phyloP scores from a whole-genome alignment of 192 early-diverging fungal species.

The Coemansia sp. region DNA sequence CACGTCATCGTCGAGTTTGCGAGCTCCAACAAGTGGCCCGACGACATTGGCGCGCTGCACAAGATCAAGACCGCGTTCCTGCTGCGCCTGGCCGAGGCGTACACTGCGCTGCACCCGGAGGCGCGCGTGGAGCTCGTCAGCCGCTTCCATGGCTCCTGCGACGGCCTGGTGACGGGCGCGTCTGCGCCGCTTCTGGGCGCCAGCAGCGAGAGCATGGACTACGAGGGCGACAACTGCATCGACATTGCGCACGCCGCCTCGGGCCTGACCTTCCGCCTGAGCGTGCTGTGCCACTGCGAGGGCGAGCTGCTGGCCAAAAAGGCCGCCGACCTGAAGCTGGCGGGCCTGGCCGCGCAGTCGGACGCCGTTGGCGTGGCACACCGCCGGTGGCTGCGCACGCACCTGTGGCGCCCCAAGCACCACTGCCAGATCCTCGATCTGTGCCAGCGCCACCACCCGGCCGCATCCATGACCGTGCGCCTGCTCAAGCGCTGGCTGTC shows the following conservation, averaged over 20 bases:
- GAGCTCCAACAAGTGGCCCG: constrained; percentile 83
- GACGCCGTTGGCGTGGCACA: constrained; percentile 48
- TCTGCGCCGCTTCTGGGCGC: constrained; percentile 3
- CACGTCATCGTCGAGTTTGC: constrained; percentile 88
- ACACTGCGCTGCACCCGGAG: constrained; percentile 48
- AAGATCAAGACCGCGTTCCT: constrained; percentile 90
- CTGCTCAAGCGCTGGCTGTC: constrained; percentile 91
- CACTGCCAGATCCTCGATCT: constrained; percentile 69
- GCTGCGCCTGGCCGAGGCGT: constrained; percentile 69
- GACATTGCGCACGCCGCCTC: constrained; percentile 67
- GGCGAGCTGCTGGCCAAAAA: constrained; percentile 60
- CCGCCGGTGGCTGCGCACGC: constrained; percentile 31
- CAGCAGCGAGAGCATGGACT: constrained; percentile 25
- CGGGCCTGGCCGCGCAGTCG: constrained; percentile 53
- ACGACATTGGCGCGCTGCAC: constrained; percentile 84
- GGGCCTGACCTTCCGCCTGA: constrained; percentile 84
- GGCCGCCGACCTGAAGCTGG: constrained; percentile 36
- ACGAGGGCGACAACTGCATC: constrained; percentile 57
- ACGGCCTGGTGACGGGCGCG: constrained; percentile 53
- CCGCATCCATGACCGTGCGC: constrained; percentile 79
- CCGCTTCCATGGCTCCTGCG: constrained; percentile 58
- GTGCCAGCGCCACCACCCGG: constrained; percentile 70
- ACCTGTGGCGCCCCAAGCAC: constrained; percentile 35
- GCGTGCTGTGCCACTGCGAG: constrained; percentile 76
- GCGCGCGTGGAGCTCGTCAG: constrained; percentile 41